Evolutionary conservation across 2,329 filamentous ascomycete species (phyloP), one percentile per base, ranked within the genome.

Genomic region (Calonectria pseudoreteaudii): DNA sequence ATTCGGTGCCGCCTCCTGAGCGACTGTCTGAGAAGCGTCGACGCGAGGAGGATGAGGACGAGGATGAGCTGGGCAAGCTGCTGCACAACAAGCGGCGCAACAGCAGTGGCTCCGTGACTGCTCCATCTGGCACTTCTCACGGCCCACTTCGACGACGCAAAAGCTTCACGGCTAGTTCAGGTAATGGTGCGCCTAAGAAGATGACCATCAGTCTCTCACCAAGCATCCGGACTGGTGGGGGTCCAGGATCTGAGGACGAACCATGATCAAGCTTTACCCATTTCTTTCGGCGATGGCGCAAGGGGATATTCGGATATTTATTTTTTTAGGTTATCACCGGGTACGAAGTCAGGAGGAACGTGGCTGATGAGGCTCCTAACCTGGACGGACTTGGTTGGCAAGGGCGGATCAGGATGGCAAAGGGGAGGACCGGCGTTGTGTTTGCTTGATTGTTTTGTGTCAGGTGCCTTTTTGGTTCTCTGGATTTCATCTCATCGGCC

Each of bases 31-130:
- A 98, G 83, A 98, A 98, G 85, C 93, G 96, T 62, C 91, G 96
- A 62, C 91, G 97, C 79, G 96, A 98, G 82, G 96, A 98, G 71
- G 95, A 98, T 75, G 85, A 86, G n/a, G 96, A 98, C 58, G 96
- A 98, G 70, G 96, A 98, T 77, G 95, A 96, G 81, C 86, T 98
- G n/a, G 92, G 93, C 69, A 98, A 97, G 85, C 89, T 98, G 79
- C 92, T 94, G 76, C 87, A 90, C 64, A 87, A 87, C 80, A 93
- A 93, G 81, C 88, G 91, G 50, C 89, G 91, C 47, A 92, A 90
- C 79, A 92, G 89, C 82, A 88, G 86, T 70, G 89, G 90, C 10
- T 86, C 86, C 3, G 86, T 86, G 20, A 84, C 86, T 13, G 88
- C 85, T 53, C 75, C 83, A 3, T 82, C 85, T 26, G 76, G 79